phyloP scores from a whole-genome alignment of 768 basidiomycete genomes.

The Russula dissimulans region DNA sequence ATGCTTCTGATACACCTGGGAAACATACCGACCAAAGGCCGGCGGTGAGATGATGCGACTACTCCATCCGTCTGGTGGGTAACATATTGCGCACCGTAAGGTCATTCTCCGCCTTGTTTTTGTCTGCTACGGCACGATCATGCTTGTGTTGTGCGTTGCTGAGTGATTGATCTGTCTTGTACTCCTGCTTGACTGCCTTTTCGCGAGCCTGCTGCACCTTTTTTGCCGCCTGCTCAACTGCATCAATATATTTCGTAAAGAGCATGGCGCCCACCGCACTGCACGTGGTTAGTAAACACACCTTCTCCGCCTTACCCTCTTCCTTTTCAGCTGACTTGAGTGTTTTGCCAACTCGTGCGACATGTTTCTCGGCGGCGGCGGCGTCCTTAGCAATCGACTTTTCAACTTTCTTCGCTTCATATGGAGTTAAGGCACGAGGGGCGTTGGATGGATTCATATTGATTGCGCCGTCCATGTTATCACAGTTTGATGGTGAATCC shows the following conservation, averaged over 20 bases:
- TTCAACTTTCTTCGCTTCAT: conserved; percentile 30
- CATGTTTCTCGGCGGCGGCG: conserved; percentile 32
- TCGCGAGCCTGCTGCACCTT: conserved; percentile 39
- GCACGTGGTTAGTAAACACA: conserved; percentile 9
- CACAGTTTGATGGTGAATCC: too few relatives aligned
- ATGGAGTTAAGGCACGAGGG: not conserved
- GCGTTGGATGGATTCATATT: conserved; percentile 7
- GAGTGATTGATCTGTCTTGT: conserved; percentile 39
- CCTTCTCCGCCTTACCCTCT: conserved; percentile 44
- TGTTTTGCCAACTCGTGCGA: conserved; percentile 27
- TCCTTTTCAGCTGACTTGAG: conserved; percentile 48
- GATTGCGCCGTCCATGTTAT: not conserved
- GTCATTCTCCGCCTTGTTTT: conserved; percentile 36
- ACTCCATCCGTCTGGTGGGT: too few relatives aligned
- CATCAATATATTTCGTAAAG: not conserved
- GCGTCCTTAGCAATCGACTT: conserved; percentile 41
- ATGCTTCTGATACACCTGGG: conserved; percentile 24
- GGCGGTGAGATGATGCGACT: not conserved
- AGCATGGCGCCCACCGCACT: not conserved
- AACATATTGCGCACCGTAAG: conserved; percentile 30
- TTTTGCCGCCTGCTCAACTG: conserved; percentile 29
- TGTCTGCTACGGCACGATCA: conserved; percentile 37
- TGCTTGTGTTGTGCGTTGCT: conserved; percentile 46
- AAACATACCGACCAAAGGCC: not conserved
- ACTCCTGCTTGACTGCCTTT: conserved; percentile 44